Evolutionary conservation across 768 basidiomycete genomes (phyloP).

Genomic region (Russula ochroleuca): DNA sequence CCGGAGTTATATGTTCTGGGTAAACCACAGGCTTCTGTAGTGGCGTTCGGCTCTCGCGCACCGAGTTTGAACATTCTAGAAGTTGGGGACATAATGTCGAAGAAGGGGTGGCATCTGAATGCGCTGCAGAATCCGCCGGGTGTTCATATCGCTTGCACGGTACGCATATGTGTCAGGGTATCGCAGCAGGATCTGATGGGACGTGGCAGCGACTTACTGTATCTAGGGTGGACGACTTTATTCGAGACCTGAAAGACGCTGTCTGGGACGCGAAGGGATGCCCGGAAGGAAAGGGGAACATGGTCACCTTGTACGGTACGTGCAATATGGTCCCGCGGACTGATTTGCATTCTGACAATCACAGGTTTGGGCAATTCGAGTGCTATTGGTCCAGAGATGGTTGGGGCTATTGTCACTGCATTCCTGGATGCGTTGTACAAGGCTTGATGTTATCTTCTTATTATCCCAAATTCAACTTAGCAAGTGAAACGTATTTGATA

Average conservation of each 20-base stretch:
- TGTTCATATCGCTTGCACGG: conserved; percentile 92
- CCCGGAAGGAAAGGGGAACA: conserved; percentile 71
- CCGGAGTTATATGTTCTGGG: conserved; percentile 87
- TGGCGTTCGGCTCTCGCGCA: conserved; percentile 69
- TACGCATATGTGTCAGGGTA: conserved; percentile 38
- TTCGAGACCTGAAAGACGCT: conserved; percentile 77
- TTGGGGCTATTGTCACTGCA: conserved; percentile 20
- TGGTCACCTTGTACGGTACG: conserved; percentile 90
- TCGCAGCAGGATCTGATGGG: conserved; percentile 4
- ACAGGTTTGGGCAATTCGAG: conserved; percentile 28
- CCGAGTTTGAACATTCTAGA: conserved; percentile 67
- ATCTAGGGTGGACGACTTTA: conserved; percentile 65
- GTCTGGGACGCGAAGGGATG: conserved; percentile 64
- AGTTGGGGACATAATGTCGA: conserved; percentile 85
- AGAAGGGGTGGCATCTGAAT: conserved; percentile 89
- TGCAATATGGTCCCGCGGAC: conserved; percentile 16
- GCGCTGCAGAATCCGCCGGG: conserved; percentile 74
- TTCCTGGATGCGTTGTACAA: conserved; percentile 27
- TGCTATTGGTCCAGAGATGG: conserved; percentile 26
- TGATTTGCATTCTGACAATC: not conserved
- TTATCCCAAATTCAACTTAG: too few relatives aligned
- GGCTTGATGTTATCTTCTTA: conserved; percentile 16
- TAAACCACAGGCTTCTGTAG: conserved; percentile 82
- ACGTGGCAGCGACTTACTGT: conserved; percentile 70
- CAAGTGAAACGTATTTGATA: not conserved